Conservation (phyloP, 768 basidiomycete genomes). For the Tylopilus cervinicoccineus region DNA sequence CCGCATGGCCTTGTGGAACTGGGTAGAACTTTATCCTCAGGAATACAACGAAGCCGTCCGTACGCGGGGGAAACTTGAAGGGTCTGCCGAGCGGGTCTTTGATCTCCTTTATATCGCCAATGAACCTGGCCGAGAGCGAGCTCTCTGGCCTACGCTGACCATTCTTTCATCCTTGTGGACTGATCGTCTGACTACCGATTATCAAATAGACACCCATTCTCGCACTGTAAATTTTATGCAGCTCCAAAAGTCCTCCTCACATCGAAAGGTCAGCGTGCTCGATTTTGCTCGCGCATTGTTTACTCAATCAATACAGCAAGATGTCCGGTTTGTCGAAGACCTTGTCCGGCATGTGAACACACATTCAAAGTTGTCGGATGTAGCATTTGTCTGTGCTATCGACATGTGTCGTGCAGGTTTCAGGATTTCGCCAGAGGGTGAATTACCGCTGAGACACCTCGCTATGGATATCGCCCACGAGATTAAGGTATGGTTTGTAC, state of each 20-base stretch:
- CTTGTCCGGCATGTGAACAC: slow-evolving; percentile 54
- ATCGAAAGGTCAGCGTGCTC: slow-evolving; percentile 25
- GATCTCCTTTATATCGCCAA: slow-evolving; percentile 63
- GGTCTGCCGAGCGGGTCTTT: slow-evolving; percentile 81
- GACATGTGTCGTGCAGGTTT: slow-evolving; percentile 71
- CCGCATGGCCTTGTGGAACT: slow-evolving; percentile 83
- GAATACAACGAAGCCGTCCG: slow-evolving; percentile 76
- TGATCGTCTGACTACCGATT: slow-evolving; percentile 63
- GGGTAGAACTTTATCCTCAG: slow-evolving; percentile 73
- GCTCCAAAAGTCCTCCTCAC: slow-evolving; percentile 27
- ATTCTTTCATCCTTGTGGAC: slow-evolving; percentile 71
- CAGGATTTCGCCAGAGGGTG: slow-evolving; percentile 51
- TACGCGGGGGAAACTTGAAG: slow-evolving; percentile 64
- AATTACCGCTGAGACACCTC: slow-evolving; percentile 59
- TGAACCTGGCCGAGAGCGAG: slow-evolving; percentile 42
- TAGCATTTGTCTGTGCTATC: slow-evolving; percentile 66
- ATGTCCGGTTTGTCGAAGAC: slow-evolving; percentile 57
- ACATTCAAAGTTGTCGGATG: slow-evolving; percentile 57
- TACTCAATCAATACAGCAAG: slow-evolving; percentile 27
- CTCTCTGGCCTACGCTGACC: slow-evolving; percentile 78
- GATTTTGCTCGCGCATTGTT: neutral
- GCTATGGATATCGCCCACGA: slow-evolving; percentile 76
- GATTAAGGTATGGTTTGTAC: slow-evolving; percentile 51
- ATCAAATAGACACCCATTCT: slow-evolving; percentile 38
- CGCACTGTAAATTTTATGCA: slow-evolving; percentile 29